phyloP scores from a whole-genome alignment of 371 early-diverging fungal species.

The Mortierella sp. region DNA sequence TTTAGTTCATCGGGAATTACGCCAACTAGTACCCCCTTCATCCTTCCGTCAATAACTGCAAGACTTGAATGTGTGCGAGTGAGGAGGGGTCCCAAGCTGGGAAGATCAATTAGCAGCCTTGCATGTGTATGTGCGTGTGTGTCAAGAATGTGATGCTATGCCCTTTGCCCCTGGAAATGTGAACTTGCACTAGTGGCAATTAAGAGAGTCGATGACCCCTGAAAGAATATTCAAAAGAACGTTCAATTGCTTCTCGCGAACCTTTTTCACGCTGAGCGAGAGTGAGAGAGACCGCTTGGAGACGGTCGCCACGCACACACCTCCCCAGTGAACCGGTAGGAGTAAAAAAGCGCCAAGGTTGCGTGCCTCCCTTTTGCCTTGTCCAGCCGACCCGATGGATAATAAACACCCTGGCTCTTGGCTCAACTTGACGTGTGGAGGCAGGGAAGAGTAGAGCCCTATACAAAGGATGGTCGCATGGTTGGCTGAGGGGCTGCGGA shows the following conservation, averaged over 20 bases:
- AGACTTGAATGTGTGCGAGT: not conserved
- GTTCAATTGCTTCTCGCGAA: not conserved
- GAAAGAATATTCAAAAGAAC: not conserved
- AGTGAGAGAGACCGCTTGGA: not conserved
- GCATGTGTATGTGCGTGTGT: not conserved
- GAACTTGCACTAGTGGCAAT: not conserved
- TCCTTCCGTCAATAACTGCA: not conserved
- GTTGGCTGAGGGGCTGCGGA: not conserved
- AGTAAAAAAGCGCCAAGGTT: not conserved
- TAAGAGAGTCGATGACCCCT: not conserved
- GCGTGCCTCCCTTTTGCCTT: not conserved
- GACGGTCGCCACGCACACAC: not conserved
- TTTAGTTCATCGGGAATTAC: not conserved
- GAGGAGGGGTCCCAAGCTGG: not conserved
- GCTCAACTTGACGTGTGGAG: not conserved
- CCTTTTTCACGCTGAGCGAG: not conserved
- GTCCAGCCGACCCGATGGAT: constrained; percentile 3
- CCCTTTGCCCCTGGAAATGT: not conserved
- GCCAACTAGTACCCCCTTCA: not conserved
- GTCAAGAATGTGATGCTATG: constrained; percentile 7
- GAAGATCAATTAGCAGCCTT: no score
- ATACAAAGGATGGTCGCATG: not conserved
- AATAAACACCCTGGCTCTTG: not conserved
- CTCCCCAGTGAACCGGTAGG: not conserved
- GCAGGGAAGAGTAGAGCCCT: not conserved